Evolutionary conservation across 2,329 filamentous ascomycete genomes (phyloP).

Genomic region (Colletotrichum sojae): DNA sequence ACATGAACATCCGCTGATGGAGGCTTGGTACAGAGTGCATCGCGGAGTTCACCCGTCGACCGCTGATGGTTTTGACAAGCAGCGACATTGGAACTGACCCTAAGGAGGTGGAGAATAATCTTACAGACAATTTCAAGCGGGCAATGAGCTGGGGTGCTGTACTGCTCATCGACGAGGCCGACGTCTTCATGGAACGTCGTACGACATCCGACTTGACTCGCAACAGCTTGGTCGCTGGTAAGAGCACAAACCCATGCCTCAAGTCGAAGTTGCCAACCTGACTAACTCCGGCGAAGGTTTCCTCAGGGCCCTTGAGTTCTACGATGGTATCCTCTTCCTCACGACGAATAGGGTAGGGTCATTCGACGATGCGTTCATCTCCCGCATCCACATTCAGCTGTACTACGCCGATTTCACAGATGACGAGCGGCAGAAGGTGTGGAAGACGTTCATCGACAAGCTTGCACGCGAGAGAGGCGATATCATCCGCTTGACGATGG

Average conservation of each 20-base stretch:
- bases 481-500: conserved; percentile 43
- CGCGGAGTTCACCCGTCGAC: conserved; percentile 48
- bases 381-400: conserved; percentile 48
- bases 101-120: conserved; percentile 35
- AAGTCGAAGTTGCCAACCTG: not conserved
- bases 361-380: conserved; percentile 52
- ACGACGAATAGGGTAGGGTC: conserved; percentile 48
- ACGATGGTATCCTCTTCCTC: conserved; percentile 50
- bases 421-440: conserved; percentile 45
- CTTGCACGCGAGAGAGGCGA: conserved; percentile 44
- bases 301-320: conserved; percentile 48
- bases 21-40: conserved; percentile 49
- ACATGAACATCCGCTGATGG: no score
- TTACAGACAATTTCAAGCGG: conserved; percentile 40
- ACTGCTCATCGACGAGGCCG: conserved; percentile 49
- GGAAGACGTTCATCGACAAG: conserved; percentile 48
- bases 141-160: conserved; percentile 47
- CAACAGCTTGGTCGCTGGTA: conserved; percentile 36
- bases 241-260: conserved; percentile 15
- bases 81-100: conserved; percentile 45
- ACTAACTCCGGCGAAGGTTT: conserved; percentile 42
- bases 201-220: conserved; percentile 40
- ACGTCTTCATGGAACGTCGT: conserved; percentile 43
- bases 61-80: conserved; percentile 49
- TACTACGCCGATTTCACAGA: conserved; percentile 48